phyloP scores from a whole-genome alignment of 495 filamentous ascomycete genomes.

The Neurospora sp. region DNA sequence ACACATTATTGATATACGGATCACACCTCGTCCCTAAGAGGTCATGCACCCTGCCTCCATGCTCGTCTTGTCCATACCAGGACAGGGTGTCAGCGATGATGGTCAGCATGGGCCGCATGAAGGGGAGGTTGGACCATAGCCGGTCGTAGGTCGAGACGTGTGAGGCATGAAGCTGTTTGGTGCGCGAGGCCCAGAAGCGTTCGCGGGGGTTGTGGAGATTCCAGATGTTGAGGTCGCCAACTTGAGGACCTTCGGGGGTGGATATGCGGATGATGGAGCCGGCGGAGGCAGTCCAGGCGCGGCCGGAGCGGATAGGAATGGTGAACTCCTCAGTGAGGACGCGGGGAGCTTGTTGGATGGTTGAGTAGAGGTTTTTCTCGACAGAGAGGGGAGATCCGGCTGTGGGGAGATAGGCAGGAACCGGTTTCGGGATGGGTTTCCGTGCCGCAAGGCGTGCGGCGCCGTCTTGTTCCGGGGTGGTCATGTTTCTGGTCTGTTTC shows the following conservation, averaged over 20 bases:
- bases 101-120: constrained; percentile 61
- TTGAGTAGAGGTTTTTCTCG: constrained; percentile 31
- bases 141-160: constrained; percentile 62
- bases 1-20: constrained; percentile 61
- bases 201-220: constrained; percentile 65
- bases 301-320: constrained; percentile 47
- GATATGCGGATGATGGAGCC: constrained; percentile 60
- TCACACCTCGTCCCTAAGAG: constrained; percentile 70
- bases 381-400: constrained; percentile 32
- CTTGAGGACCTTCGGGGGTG: constrained; percentile 65
- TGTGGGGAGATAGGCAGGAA: constrained; percentile 40
- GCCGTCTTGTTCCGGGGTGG: not conserved
- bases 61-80: constrained; percentile 41
- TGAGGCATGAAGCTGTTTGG: constrained; percentile 63
- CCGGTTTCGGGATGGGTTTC: constrained; percentile 25
- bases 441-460: not conserved
- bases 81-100: constrained; percentile 60
- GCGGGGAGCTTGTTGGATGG: constrained; percentile 26
- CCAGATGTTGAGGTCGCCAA: constrained; percentile 78
- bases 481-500: not conserved
- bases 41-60: constrained; percentile 57
- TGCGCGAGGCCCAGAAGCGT: constrained; percentile 70
- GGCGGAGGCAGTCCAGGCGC: constrained; percentile 52
- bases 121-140: constrained; percentile 68
- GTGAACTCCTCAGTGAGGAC: constrained; percentile 30